Conservation (phyloP, 106 monocot species). For the Hemerocallis citrina region DNA sequence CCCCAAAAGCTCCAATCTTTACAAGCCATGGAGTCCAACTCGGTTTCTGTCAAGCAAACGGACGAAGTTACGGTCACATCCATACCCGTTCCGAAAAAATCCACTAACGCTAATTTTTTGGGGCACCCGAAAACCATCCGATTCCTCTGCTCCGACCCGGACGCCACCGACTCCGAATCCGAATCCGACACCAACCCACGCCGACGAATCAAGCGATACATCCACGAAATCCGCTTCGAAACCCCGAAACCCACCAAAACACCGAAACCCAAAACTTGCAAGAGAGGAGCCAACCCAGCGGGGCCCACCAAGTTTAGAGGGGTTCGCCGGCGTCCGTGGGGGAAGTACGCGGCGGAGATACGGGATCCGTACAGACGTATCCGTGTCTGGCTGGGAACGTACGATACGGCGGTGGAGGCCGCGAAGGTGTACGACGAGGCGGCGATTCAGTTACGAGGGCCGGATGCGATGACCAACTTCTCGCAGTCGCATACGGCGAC, state of each 20-base stretch:
- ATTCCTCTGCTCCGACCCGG: constrained; percentile 27
- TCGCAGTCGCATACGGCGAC: no score
- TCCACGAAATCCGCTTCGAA: constrained; percentile 26
- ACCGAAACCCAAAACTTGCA: background rate
- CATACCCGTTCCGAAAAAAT: background rate
- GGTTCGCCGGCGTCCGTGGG: constrained; percentile 28
- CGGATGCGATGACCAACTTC: constrained; percentile 47
- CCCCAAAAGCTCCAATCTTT: no score
- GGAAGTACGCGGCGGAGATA: constrained; percentile 49
- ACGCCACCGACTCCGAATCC: constrained; percentile 47
- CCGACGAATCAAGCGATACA: constrained; percentile 20
- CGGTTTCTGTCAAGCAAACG: background rate
- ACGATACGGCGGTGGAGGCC: constrained; percentile 51
- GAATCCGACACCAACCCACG: constrained; percentile 12
- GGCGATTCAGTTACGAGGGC: constrained; percentile 45
- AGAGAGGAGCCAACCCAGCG: no score
- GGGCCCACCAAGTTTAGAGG: constrained; percentile 30
- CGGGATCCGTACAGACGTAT: constrained; percentile 30
- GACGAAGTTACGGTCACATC: constrained; percentile 7
- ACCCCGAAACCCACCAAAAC: background rate
- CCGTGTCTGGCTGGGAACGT: constrained; percentile 58
- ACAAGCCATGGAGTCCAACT: no score
- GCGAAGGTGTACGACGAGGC: constrained; percentile 45
- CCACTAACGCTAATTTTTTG: background rate
- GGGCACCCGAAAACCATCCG: background rate